phyloP scores from a whole-genome alignment of 371 early-diverging fungal species.

The Mortierella sp. region DNA sequence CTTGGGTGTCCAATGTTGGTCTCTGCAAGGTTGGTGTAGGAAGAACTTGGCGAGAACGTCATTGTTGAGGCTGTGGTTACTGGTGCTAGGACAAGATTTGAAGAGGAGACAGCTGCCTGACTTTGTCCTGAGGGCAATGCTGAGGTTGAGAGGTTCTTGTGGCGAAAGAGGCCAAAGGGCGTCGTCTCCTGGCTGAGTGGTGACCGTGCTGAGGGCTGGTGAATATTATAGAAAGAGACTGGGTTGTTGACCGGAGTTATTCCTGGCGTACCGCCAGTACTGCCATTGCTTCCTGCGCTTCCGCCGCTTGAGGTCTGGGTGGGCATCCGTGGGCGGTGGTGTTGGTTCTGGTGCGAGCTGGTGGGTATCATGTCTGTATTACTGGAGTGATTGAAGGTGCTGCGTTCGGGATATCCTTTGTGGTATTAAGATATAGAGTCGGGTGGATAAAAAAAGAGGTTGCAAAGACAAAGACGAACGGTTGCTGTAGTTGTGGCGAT shows the following conservation, averaged over 20 bases:
- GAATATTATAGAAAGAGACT: constrained; percentile 42
- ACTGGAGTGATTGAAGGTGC: background rate
- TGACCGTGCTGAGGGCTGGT: constrained; percentile 56
- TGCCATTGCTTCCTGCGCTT: constrained; percentile 19
- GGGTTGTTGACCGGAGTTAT: constrained; percentile 9
- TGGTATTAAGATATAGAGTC: background rate
- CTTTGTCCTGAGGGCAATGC: constrained; percentile 39
- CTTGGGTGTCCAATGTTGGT: constrained; percentile 18
- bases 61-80: constrained; percentile 27
- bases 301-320: constrained; percentile 23
- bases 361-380: constrained; percentile 43
- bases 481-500: background rate
- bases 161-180: constrained; percentile 57
- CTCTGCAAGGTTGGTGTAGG: constrained; percentile 45
- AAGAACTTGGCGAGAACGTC: constrained; percentile 44
- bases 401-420: background rate
- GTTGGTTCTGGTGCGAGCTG: constrained; percentile 33
- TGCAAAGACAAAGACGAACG: background rate
- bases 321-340: constrained; percentile 39
- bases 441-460: background rate
- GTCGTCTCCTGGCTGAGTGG: constrained; percentile 57
- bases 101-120: constrained; percentile 31
- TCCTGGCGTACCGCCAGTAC: constrained; percentile 9
- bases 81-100: constrained; percentile 34
- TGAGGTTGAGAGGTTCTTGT: constrained; percentile 56